These are phyloP conservation scores for Fomitiporia mediterranea DNA, from an alignment of 1,284 basidiomycete species.

Conservation along the genomic window DNA sequence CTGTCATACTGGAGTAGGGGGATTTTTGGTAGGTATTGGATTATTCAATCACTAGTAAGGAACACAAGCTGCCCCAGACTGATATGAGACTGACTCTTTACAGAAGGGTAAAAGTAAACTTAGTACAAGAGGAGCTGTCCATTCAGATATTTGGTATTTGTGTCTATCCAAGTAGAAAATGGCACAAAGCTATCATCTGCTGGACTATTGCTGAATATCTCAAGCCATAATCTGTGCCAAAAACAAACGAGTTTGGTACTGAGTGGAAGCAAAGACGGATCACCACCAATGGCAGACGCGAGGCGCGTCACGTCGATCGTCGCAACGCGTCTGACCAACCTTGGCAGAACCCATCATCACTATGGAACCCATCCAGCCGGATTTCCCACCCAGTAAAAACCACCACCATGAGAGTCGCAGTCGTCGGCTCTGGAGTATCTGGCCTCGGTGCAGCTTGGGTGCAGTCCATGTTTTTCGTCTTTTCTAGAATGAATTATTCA, in stretches of 20 bases:
- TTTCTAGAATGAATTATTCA: neutral
- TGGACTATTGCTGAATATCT: too few relatives aligned
- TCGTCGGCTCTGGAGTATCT: constrained; percentile 76
- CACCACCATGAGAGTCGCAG: constrained; percentile 64
- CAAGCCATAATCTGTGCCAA: too few relatives aligned
- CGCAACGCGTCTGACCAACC: neutral
- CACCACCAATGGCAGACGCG: neutral
- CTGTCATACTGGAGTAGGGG: too few relatives aligned
- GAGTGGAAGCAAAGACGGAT: neutral
- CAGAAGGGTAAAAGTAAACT: too few relatives aligned
- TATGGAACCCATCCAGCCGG: neutral
- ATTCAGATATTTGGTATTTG: too few relatives aligned
- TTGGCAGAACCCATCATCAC: neutral
- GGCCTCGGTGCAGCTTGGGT: constrained; percentile 79
- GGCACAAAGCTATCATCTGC: too few relatives aligned
- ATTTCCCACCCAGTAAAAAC: neutral
- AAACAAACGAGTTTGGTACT: neutral
- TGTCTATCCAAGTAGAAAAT: too few relatives aligned
- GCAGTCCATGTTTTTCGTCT: constrained; percentile 22
- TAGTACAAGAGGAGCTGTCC: too few relatives aligned
- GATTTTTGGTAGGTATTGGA: too few relatives aligned
- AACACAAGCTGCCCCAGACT: too few relatives aligned
- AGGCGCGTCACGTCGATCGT: neutral
- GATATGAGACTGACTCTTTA: too few relatives aligned
- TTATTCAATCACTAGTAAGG: too few relatives aligned